A percentile compares a stretch with the other conserved stretches of the same genome.
phyloP scores from a whole-genome alignment of 23 red algal species.

The Agarophyton chilense region DNA sequence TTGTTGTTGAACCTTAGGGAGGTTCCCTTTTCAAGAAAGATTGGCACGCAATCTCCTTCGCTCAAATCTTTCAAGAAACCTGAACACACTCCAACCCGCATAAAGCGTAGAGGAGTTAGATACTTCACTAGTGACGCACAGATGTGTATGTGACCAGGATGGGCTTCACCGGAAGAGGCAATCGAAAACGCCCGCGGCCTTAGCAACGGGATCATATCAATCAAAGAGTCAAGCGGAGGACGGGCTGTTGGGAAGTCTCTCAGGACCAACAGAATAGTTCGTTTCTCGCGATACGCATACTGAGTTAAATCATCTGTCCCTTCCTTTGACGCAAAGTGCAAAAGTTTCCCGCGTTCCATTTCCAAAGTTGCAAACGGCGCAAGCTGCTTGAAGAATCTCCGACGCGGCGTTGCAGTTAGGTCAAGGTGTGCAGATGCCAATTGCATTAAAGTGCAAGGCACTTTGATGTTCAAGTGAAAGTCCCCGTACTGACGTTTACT shows the following conservation, averaged over 20 bases:
- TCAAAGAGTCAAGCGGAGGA: conserved; percentile 65
- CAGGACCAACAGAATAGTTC: conserved; percentile 77
- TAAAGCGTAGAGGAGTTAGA: conserved; percentile 46
- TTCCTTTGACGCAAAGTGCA: conserved; percentile 65
- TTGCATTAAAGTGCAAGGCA: conserved; percentile 68
- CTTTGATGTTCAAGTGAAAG: conserved; percentile 45
- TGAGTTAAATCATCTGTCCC: conserved; percentile 72
- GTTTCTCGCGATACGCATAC: conserved; percentile 78
- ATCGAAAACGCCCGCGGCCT: conserved; percentile 87
- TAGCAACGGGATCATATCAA: conserved; percentile 80
- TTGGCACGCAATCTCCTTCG: conserved; percentile 66
- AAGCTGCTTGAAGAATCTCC: conserved; percentile 76
- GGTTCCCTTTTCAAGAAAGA: conserved; percentile 56
- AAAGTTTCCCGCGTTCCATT: conserved; percentile 59
- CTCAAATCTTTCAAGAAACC: conserved; percentile 47
- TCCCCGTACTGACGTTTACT: conserved; percentile 17
- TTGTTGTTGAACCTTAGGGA: conserved; percentile 43
- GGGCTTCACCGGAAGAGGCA: conserved; percentile 74
- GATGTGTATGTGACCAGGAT: conserved; percentile 58
- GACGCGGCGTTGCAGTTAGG: conserved; percentile 59
- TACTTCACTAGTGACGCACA: conserved; percentile 83
- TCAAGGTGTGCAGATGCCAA: conserved; percentile 84
- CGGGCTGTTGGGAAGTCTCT: conserved; percentile 90
- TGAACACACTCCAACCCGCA: conserved; percentile 72
- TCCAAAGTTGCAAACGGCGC: conserved; percentile 67